Evolutionary conservation across 2,329 filamentous ascomycete species (phyloP), one percentile per base, ranked within the genome.

Genomic region (Neonectria coccinea): DNA sequence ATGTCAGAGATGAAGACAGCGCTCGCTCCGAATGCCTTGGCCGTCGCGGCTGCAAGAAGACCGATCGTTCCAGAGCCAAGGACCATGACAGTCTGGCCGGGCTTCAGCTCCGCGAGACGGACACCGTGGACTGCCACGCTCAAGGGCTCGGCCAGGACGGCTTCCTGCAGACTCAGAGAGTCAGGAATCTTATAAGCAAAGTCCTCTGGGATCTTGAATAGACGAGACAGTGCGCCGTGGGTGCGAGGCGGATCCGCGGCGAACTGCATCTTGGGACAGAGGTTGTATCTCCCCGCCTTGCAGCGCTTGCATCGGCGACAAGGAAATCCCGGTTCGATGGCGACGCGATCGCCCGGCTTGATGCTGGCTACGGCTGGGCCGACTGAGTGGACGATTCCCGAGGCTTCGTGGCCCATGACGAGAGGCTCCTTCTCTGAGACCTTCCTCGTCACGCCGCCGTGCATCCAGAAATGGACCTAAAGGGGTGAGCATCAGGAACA

Each of bases 101-200:
- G 92, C 64, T 84, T 84, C 64, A 97, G 83, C 27, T 80, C 79
- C 1, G 91, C 92, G 80, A 94, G 92, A 69, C 88, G 88, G 64
- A 90, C 89, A 67, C 95, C 92, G 80, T 97, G 93, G 33, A 97
- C 93, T 10, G 91, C 93, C 25, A 97, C 93, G 36, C 91, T 89
- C 18, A 97, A 86, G 4, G 93, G 93, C 83, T 98, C 95, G 73
- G 97, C 89, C 61, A 97, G 81, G 2, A 95, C 95, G 56, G 93
- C 95, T 79, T 97, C 93, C 75, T 95, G 90, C 53, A 97, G 81
- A 1, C 86, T 89, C 56, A 97, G 88, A 67, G 82, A 79, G 16
- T 91, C 88, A 0, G 95, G 93, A 3, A 98, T 86, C 81, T 92
- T 93, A 81, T 96, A 97, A 85, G 93, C 97, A 77, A 97, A 97